phyloP scores from a whole-genome alignment of 176 grass and related monocot genomes.

The Olyra latifolia region DNA sequence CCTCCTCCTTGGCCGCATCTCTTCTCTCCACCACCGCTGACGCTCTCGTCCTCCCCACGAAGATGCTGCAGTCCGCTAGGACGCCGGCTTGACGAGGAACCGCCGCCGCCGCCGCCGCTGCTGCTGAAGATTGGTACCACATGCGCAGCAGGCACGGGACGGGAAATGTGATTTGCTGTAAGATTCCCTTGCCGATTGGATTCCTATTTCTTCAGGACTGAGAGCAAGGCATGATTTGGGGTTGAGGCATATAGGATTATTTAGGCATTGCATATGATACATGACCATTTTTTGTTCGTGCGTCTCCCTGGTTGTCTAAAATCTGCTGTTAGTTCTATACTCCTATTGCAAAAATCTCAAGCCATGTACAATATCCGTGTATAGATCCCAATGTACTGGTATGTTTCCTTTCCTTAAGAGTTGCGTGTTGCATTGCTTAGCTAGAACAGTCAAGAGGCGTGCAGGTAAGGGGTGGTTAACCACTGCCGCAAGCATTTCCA shows the following conservation, averaged over 20 bases:
- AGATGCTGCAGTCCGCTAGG: neutral
- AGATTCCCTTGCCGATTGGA: neutral
- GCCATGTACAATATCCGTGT: neutral
- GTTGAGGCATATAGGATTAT: neutral
- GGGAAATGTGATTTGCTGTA: constrained; percentile 10
- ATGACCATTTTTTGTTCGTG: neutral
- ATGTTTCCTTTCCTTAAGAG: neutral
- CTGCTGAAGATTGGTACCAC: neutral
- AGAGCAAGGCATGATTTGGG: neutral
- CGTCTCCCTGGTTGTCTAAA: neutral
- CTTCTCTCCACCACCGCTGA: neutral
- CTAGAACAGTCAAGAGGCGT: no score
- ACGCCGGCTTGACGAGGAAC: neutral
- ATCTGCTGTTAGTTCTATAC: neutral
- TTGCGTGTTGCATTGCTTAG: neutral
- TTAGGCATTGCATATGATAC: neutral
- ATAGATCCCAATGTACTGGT: neutral
- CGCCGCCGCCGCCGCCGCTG: neutral
- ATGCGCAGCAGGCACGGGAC: neutral
- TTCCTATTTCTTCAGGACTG: neutral
- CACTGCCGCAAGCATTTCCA: neutral
- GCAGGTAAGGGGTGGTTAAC: neutral
- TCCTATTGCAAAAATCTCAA: neutral
- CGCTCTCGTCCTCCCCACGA: neutral
- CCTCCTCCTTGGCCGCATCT: neutral